phyloP scores from a whole-genome alignment of 2,329 filamentous ascomycete species.

The Epichloe hybrida region DNA sequence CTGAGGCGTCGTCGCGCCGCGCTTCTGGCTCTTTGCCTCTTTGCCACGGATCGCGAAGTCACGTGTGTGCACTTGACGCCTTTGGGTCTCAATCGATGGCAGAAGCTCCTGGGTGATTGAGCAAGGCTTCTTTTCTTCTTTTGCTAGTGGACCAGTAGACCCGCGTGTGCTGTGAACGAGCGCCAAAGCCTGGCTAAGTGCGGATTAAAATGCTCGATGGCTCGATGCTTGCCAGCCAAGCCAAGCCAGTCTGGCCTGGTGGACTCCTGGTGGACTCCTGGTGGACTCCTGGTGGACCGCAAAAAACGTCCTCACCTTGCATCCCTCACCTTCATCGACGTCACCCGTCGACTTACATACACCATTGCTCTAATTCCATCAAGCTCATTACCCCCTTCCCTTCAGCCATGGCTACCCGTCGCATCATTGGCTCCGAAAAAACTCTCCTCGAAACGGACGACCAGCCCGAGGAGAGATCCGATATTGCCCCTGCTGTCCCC shows the following conservation, averaged over 20 bases:
- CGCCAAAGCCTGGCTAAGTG: background rate
- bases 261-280: no score
- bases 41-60: constrained; percentile 11
- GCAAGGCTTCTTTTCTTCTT: background rate
- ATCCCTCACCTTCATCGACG: background rate
- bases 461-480: constrained; percentile 42
- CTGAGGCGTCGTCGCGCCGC: constrained; percentile 6
- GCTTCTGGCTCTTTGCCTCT: background rate
- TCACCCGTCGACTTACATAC: no score
- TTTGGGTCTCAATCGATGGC: background rate
- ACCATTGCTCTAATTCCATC: background rate
- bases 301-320: no score
- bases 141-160: no score
- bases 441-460: constrained; percentile 50
- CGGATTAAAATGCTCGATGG: no score
- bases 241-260: no score
- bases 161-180: background rate
- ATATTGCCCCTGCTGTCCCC: constrained; percentile 72
- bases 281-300: no score
- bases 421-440: constrained; percentile 53
- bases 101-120: background rate
- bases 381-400: background rate
- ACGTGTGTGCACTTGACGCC: constrained; percentile 8
- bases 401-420: constrained; percentile 52
- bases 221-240: no score